Conservation (phyloP, 1,284 basidiomycete species). For the Tranzscheliella williamsii region DNA sequence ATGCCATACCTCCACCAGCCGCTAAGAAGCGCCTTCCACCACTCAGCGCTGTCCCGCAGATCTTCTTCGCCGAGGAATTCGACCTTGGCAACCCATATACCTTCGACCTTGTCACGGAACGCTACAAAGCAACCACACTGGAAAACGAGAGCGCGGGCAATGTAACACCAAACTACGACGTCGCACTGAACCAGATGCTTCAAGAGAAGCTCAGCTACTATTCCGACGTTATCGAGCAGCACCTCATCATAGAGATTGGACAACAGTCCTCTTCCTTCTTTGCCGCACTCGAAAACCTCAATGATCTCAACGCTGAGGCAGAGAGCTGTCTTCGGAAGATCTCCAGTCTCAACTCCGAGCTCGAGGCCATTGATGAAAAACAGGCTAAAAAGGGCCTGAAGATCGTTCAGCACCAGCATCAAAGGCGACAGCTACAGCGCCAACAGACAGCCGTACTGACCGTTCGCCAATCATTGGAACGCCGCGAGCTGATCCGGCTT, state of each 20-base stretch:
- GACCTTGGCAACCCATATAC: slow-evolving; percentile 82
- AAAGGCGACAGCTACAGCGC: slow-evolving; percentile 38
- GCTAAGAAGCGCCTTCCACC: slow-evolving; percentile 58
- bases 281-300: slow-evolving; percentile 88
- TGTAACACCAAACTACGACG: slow-evolving; percentile 20
- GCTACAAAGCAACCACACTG: slow-evolving; percentile 44
- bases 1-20: slow-evolving; percentile 21
- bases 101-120: slow-evolving; percentile 79
- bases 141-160: slow-evolving; percentile 10
- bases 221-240: slow-evolving; percentile 90
- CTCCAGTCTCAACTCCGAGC: slow-evolving; percentile 71
- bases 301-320: slow-evolving; percentile 87
- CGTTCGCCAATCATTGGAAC: slow-evolving; percentile 43
- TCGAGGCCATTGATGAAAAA: slow-evolving; percentile 76
- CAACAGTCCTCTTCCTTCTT: slow-evolving; percentile 91
- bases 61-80: slow-evolving; percentile 77
- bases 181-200: slow-evolving; percentile 66
- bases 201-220: slow-evolving; percentile 92
- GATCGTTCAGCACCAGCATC: slow-evolving; percentile 36
- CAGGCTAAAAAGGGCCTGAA: slow-evolving; percentile 60
- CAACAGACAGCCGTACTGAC: slow-evolving; percentile 26
- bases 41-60: slow-evolving; percentile 75
- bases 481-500: slow-evolving; percentile 43
- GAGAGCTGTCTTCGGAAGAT: slow-evolving; percentile 79
- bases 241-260: slow-evolving; percentile 90